Base-by-base conservation (phyloP, 1,139 yeast genomes). In the Yamadazyma aaseri region DNA sequence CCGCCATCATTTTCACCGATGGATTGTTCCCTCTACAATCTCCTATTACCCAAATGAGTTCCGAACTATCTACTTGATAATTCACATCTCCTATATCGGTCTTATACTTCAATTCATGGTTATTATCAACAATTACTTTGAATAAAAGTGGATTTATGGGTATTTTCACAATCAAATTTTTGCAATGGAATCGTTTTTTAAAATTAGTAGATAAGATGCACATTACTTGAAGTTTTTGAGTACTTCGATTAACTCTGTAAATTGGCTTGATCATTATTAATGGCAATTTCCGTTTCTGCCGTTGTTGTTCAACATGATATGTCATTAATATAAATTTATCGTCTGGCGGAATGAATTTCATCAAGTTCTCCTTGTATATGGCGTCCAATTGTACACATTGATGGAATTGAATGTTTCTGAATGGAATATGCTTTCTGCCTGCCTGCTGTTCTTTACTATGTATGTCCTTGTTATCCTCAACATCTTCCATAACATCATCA, bases 41-140 rank as follows among this genome's bases (percentile, higher is more conserved):
- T 2, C 72, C 75, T 8, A 84, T 66, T 30, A 65, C 65, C 94
- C 94, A 84, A 1, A 76, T 51, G 3, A 84, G 49, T 39, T 74
- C 76, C 17, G 78, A 71, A 20, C 76, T 68, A 42, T 68, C 63
- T 5, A 70, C 53, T 28, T 67, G 64, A 43, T 51, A 69, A 28
- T 56, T 54, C 4, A 69, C 75, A 16, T 60, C 65, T 1, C 76
- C 76, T 29, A 53, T 32, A 42, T 70, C 74, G 2, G 73, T 53
- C 37, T 66, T 68, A 36, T 60, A 70, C 40, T 67, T 65, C 39
- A 70, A 50, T 12, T 51, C 51, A 21, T 49, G 47, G 11, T 45
- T 51, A 3, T 56, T 52, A 40, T 75, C 66, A 6, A 74, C 58
- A 2, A 40, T 29, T 4, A 71, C 44, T 3, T 54, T 45, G 38